Evolutionary conservation across 306 rosid species (phyloP).

Genomic region (Vigna unguiculata): DNA sequence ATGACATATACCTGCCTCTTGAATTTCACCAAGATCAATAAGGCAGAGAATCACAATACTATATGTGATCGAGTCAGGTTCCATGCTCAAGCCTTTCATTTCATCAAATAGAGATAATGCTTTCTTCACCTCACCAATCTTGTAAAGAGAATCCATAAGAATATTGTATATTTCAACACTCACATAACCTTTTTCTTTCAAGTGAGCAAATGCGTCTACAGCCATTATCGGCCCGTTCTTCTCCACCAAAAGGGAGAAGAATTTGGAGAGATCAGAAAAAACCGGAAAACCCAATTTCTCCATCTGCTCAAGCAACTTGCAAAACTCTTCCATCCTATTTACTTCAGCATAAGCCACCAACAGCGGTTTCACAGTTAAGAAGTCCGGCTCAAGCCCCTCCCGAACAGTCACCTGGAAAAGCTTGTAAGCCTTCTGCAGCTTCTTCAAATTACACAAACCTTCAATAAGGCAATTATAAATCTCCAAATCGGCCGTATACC

Average conservation of each 20-base stretch:
- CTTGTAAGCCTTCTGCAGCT: constrained; percentile 72
- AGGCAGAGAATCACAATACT: constrained; percentile 62
- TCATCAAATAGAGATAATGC: constrained; percentile 70
- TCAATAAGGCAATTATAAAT: constrained; percentile 75
- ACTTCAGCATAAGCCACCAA: constrained; percentile 60
- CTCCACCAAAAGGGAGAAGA: constrained; percentile 60
- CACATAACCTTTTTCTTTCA: constrained; percentile 59
- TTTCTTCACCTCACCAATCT: constrained; percentile 55
- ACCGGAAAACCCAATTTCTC: constrained; percentile 59
- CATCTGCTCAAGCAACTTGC: constrained; percentile 66
- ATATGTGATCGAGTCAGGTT: constrained; percentile 59
- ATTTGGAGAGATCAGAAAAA: constrained; percentile 59
- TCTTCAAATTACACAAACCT: constrained; percentile 72
- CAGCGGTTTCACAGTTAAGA: constrained; percentile 61
- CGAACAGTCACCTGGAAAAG: constrained; percentile 64
- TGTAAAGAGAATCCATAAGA: constrained; percentile 67
- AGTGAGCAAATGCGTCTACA: constrained; percentile 55
- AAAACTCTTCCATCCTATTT: constrained; percentile 59
- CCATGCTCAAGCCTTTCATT: constrained; percentile 54
- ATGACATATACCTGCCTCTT: constrained; percentile 73
- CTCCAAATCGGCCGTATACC: constrained; percentile 79
- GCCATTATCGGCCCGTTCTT: constrained; percentile 60
- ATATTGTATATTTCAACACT: constrained; percentile 65
- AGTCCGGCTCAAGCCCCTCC: constrained; percentile 71
- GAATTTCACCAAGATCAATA: constrained; percentile 61